Evolutionary conservation across 2,329 filamentous ascomycete genomes (phyloP).

Genomic region (Penicillium nordicum): DNA sequence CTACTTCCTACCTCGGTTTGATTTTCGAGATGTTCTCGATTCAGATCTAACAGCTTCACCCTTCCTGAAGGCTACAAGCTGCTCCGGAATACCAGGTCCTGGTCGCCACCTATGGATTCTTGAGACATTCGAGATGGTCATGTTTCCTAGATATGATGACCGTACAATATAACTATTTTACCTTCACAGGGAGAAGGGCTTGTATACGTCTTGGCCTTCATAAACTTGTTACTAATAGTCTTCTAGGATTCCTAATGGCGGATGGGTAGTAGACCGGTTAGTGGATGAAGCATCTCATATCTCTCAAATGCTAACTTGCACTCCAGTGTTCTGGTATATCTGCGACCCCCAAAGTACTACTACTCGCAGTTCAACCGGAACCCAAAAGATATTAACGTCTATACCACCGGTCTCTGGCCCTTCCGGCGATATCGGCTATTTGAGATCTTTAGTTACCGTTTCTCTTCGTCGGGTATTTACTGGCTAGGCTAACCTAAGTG

Average conservation of each 20-base stretch:
- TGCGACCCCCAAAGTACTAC: too few relatives aligned
- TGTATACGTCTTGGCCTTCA: background rate
- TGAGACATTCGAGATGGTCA: background rate
- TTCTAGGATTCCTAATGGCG: background rate
- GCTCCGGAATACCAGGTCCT: background rate
- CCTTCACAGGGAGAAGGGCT: background rate
- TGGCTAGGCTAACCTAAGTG: too few relatives aligned
- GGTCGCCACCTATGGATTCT: background rate
- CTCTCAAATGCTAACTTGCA: background rate
- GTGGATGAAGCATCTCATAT: background rate
- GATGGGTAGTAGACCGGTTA: background rate
- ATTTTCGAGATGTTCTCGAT: constrained; percentile 1
- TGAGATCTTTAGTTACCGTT: too few relatives aligned
- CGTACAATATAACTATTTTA: background rate
- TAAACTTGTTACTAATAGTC: background rate
- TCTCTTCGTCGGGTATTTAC: too few relatives aligned
- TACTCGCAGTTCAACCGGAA: too few relatives aligned
- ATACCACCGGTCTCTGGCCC: too few relatives aligned
- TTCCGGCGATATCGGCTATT: too few relatives aligned
- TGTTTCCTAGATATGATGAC: constrained; percentile 1
- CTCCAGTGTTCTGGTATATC: background rate
- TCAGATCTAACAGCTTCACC: background rate
- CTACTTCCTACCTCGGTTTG: background rate
- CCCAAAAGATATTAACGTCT: too few relatives aligned
- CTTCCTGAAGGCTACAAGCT: background rate